Base-by-base conservation (phyloP, 371 early-diverging fungal genomes). In the Mortierella sp. region DNA sequence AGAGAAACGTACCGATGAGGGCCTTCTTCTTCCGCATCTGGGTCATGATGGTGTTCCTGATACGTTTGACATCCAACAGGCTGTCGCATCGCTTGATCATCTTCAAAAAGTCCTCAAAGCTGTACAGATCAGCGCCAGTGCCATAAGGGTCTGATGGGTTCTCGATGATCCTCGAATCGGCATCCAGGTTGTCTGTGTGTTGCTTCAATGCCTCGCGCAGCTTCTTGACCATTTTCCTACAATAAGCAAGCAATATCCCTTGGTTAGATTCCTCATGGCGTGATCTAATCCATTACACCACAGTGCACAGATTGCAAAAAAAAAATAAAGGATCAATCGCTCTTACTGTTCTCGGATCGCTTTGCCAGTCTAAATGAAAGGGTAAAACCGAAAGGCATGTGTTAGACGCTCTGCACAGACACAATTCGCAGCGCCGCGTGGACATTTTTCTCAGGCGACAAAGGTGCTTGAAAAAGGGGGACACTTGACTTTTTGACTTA, bases 71-170 rank as follows among this genome's bases (percentile, higher is more conserved):
- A 73, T 94, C 94, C 58, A 88, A 68, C 14, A 91, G 67, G 72
- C 93, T 92, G 53, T 89, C 82, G 80, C 96, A 96, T 47, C 87
- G 87, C 68, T 94, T 92, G 66, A 96, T 96, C 75, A 87, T 89
- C 37, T 86, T 84, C 63, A 96, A 76, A 75, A 96, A 95, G 31
- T 93, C 92, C 70, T 96, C 96, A 77, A 93, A 95, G 0, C 92
- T 88, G 8, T 88, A 89, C 53, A 88, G 78, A 9, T 87, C 90
- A 24, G 78, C 69, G 0, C 87, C 88, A 31, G 81, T 78, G 1
- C 87, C 85, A 24, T 73, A 80, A 26, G 77, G 78, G 37, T 61
- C 73, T 14, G 69, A 34, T 48, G 68, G 58, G n/a, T 64, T 74
- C 9, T 71, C 76, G 14, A 41, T 53, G 24, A 73, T 74, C 41